Conservation (phyloP, 2,329 filamentous ascomycete genomes). For the Coniella vitis region DNA sequence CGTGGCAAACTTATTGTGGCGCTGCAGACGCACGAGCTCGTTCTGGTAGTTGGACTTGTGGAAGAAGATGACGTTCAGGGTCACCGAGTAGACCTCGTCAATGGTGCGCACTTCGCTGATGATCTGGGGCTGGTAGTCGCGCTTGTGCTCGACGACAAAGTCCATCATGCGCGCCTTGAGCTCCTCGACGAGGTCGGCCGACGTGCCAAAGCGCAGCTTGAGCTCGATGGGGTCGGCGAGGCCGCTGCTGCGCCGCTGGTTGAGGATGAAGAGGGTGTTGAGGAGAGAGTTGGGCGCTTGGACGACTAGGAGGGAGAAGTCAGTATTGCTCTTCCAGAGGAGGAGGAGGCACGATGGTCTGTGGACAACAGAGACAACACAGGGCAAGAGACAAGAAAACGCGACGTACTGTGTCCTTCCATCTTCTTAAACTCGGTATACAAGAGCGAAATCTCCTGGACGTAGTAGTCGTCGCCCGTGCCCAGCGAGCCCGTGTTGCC, state of each 20-base stretch:
- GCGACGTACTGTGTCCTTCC: slow-evolving; percentile 67
- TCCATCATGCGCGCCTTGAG: slow-evolving; percentile 75
- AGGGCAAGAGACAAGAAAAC: too few species aligned
- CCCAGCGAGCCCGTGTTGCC: slow-evolving; percentile 76
- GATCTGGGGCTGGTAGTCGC: slow-evolving; percentile 55
- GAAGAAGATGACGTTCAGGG: slow-evolving; percentile 90
- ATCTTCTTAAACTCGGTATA: slow-evolving; percentile 99
- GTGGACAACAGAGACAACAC: too few species aligned
- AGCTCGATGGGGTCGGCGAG: slow-evolving; percentile 82
- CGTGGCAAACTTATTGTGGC: slow-evolving; percentile 91
- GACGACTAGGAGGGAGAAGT: too few species aligned
- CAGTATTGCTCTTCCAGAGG: too few species aligned
- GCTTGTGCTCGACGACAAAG: slow-evolving; percentile 78
- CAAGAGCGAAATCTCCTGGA: slow-evolving; percentile 85
- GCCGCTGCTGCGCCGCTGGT: slow-evolving; percentile 83
- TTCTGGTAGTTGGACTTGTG: slow-evolving; percentile 98
- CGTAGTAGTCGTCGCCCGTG: slow-evolving; percentile 88
- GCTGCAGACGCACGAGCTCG: slow-evolving; percentile 78
- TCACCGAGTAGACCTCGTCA: slow-evolving; percentile 76
- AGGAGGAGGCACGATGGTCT: too few species aligned
- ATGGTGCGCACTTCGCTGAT: slow-evolving; percentile 66
- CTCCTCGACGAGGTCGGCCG: slow-evolving; percentile 71
- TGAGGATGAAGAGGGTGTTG: slow-evolving; percentile 90
- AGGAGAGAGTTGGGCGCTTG: slow-evolving; percentile 92
- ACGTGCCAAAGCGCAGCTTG: slow-evolving; percentile 82